Base-by-base conservation (phyloP, 768 basidiomycete genomes). In the Udeniomyces megalosporus region DNA sequence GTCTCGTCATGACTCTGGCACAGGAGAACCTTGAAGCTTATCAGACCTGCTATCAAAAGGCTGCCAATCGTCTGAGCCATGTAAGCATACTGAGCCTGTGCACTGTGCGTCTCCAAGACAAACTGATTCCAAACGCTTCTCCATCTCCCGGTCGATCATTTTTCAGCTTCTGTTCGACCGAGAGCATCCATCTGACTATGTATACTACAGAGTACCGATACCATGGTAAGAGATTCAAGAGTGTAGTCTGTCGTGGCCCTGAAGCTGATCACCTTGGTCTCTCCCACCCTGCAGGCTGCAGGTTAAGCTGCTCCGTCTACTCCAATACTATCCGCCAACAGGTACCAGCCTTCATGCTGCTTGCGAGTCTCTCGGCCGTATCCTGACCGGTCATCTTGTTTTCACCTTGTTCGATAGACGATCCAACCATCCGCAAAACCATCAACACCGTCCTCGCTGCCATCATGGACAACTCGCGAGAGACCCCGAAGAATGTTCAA, bases 311-410 rank as follows among this genome's bases (percentile, higher is more conserved):
- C 78, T 99, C 15, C 84, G 90, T 26, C 73, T 99, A 17, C 73
- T 99, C 42, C 95, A 97, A 72, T 93, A 95, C 72, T 97, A 97
- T 71, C 84, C 93, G 7, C 88, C 95, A 2, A 84, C 93, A 63
- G 90, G 92, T 91, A n/a, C n/a, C 65, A 66, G 81, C 72, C 29
- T n/a, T 46, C 53, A 47, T 35, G 35, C 32, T 54, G 26, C 47
- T 48, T 15, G 24, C 58, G 55, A 35, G 61, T 38, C 49, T 66
- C 59, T 63, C 60, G 34, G 20, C 44, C 51, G 42, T 22, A 28
- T 17, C 45, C n/a, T n/a, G n/a, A n/a, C n/a, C n/a, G n/a, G n/a
- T n/a, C n/a, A 0, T 20, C 8, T 32, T 6, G 26, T 29, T 49
- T 1, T 22, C n/a, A 42, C n/a, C n/a, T n/a, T n/a, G n/a, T n/a